A percentile compares a stretch with the other conserved stretches of the same genome.
phyloP scores from a whole-genome alignment of 176 grass and related monocot genomes.

The Aegilops umbellulata region DNA sequence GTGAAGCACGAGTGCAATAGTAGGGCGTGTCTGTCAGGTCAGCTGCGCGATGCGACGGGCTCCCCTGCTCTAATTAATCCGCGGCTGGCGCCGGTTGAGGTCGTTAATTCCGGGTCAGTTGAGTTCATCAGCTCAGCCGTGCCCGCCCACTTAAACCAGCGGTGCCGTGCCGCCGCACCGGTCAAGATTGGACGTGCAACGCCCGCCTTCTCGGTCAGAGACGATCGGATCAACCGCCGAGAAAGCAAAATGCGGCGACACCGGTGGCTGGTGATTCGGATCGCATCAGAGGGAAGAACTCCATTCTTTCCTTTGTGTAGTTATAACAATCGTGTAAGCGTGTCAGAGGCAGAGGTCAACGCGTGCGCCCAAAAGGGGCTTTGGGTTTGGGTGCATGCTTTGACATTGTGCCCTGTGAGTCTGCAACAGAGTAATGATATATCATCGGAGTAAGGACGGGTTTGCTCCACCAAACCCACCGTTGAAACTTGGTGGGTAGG shows the following conservation, averaged over 20 bases:
- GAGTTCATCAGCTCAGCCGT: not conserved
- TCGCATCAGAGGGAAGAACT: not conserved
- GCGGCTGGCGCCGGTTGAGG: not conserved
- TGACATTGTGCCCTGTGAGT: constrained; percentile 5
- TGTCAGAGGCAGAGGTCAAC: constrained; percentile 12
- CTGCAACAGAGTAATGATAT: not conserved
- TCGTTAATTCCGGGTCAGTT: not conserved
- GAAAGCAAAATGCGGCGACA: not conserved
- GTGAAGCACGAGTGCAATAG: constrained; percentile 12
- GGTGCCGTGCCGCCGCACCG: constrained; percentile 9
- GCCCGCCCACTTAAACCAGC: constrained; percentile 5
- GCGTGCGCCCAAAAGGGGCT: constrained; percentile 17
- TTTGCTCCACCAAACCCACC: constrained; percentile 40
- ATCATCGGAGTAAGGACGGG: not conserved
- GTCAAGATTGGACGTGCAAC: constrained; percentile 28
- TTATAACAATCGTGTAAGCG: not conserved
- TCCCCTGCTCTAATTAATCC: not conserved
- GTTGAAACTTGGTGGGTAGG: not conserved
- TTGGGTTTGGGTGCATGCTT: not conserved
- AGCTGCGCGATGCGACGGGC: not conserved
- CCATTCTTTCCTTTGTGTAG: not conserved
- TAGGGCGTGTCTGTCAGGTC: not conserved
- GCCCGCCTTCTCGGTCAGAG: not conserved
- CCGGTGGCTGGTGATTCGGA: not conserved
- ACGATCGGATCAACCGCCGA: constrained; percentile 1